Conservation (phyloP, 306 rosid genomes). For the Mimosa pudica region DNA sequence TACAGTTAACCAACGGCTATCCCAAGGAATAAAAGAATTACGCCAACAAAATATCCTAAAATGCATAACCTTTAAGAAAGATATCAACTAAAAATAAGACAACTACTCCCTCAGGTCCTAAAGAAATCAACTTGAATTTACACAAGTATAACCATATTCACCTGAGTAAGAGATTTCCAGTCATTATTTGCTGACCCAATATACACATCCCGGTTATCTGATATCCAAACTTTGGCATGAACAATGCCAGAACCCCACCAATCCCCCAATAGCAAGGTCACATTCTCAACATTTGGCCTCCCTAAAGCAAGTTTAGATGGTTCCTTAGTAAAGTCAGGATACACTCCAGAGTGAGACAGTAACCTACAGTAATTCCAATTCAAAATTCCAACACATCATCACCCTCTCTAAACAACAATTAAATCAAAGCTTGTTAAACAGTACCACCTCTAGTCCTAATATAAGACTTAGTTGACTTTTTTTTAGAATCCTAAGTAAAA, state of each 20-base stretch:
- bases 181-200: conserved; percentile 97
- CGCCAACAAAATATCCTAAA: conserved; percentile 4
- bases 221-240: conserved; percentile 94
- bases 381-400: conserved; percentile 7
- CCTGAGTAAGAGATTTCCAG: conserved; percentile 98
- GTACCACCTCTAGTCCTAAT: not conserved
- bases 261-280: conserved; percentile 58
- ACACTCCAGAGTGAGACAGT: conserved; percentile 86
- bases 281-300: conserved; percentile 87
- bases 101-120: not conserved
- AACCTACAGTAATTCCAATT: conserved; percentile 52
- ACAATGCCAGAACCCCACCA: conserved; percentile 98
- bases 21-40: conserved; percentile 14
- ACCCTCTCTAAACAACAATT: conserved; percentile 21
- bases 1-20: conserved; percentile 1
- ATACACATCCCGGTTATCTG: conserved; percentile 68
- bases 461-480: no score
- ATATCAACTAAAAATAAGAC: not conserved
- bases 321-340: conserved; percentile 66
- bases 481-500: no score
- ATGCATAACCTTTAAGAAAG: not conserved
- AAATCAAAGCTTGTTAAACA: conserved; percentile 11
- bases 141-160: conserved; percentile 32
- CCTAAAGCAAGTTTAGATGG: conserved; percentile 79
- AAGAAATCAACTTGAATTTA: no score